A percentile compares a stretch with the other conserved stretches of the same genome.
Evolutionary conservation across 2,329 filamentous ascomycete species (phyloP).

Genomic region (Penicillium sclerotigenum): DNA sequence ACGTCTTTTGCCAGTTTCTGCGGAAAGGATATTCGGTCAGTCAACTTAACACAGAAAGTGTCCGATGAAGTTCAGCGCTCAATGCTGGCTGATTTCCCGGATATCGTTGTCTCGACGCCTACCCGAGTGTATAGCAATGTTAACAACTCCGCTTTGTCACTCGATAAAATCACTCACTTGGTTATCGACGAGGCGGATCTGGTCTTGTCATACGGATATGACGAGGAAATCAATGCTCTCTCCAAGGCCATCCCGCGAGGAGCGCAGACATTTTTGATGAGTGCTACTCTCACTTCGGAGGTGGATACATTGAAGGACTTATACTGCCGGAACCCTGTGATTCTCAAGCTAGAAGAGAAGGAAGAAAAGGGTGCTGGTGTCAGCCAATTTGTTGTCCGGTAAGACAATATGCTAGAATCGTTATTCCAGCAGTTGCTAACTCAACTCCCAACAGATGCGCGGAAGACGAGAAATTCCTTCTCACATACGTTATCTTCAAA

Average conservation of each 20-base stretch:
- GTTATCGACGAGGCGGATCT: conserved; percentile 94
- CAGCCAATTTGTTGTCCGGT: conserved; percentile 83
- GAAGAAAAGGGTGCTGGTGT: conserved; percentile 74
- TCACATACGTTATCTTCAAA: conserved; percentile 93
- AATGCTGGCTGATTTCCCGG: conserved; percentile 78
- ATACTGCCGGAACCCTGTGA: conserved; percentile 76
- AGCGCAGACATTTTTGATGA: conserved; percentile 89
- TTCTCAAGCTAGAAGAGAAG: conserved; percentile 78
- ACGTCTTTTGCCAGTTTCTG: conserved; percentile 77
- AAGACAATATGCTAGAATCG: conserved; percentile 25
- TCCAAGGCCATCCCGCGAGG: conserved; percentile 75
- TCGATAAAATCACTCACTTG: conserved; percentile 69
- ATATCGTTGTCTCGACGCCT: conserved; percentile 88
- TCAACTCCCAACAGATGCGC: conserved; percentile 57
- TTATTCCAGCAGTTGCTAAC: conserved; percentile 21
- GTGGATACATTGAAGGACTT: conserved; percentile 79
- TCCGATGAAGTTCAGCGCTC: conserved; percentile 85
- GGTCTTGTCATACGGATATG: conserved; percentile 89
- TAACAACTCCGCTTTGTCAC: conserved; percentile 66
- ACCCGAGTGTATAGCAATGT: conserved; percentile 77
- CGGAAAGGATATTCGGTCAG: conserved; percentile 73
- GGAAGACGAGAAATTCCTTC: conserved; percentile 96
- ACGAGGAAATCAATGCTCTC: conserved; percentile 80
- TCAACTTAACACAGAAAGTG: conserved; percentile 88
- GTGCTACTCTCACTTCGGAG: conserved; percentile 84